Base-by-base conservation (phyloP, 495 filamentous ascomycete genomes). In the Tuber brumale region DNA sequence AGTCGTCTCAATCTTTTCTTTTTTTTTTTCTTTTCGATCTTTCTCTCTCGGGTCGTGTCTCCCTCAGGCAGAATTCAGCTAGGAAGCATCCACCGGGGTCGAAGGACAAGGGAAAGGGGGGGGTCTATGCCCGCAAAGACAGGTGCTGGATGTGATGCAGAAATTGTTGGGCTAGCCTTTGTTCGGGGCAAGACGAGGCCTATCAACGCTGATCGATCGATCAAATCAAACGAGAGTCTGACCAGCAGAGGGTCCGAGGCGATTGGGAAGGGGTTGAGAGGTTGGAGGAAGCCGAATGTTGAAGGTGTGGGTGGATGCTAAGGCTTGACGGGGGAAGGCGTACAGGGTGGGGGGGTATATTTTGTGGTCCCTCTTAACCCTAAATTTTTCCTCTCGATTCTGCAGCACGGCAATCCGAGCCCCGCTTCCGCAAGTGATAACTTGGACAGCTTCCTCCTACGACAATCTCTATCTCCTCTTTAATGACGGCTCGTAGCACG, bases 91-190 rank as follows among this genome's bases (percentile, higher is more conserved):
- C 57, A 66, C 57, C 27, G 27, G 57, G 57, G 57, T 14, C 27
- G 35, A 66, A 61, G 7, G 27, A 66, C 57, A 19, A 35, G 57
- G 57, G 57, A 35, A 66, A 10, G 46, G 51, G 51, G 44, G 46
- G 57, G 57, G 57, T 66, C 57, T 66, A 66, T 66, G 57, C 57
- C 31, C 57, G 57, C 27, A 66, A 66, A 66, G 57, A 66, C 57
- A 31, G 57, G 23, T 57, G 10, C 23, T 27, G 3, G 51, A 27
- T 61, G 51, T 61, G 51, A 31, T 66, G 57, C 27, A 66, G 57
- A 66, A 66, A 66, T 66, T 66, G 57, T 35, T 35, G 57, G 14
- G 27, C 57, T 66, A 51, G 35, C 14, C 57, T 66, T 31, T 19
- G 57, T 66, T 66, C 57, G 27, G 57, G 12, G 31, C 57, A 66